phyloP scores from a whole-genome alignment of 2,329 filamentous ascomycete genomes.

The Trichothecium sympodiale region DNA sequence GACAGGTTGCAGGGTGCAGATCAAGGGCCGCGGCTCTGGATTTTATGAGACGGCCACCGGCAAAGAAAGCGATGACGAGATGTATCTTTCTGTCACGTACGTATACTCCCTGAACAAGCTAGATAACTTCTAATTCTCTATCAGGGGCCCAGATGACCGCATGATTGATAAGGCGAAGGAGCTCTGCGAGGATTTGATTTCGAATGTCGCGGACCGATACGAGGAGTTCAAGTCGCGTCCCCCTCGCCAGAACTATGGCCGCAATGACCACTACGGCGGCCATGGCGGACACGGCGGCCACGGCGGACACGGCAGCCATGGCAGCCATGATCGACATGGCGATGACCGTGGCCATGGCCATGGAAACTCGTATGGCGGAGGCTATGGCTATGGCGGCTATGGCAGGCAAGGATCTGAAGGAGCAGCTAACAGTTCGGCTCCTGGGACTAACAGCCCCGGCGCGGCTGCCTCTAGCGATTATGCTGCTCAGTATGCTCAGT shows the following conservation, averaged over 20 bases:
- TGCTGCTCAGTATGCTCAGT: constrained; percentile 72
- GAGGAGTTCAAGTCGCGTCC: constrained; percentile 81
- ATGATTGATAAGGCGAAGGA: constrained; percentile 83
- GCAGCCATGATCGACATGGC: constrained; percentile 18
- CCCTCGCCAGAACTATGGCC: constrained; percentile 48
- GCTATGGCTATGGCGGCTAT: constrained; percentile 15
- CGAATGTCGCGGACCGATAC: constrained; percentile 80
- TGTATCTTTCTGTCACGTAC: constrained; percentile 94
- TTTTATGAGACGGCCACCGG: constrained; percentile 87
- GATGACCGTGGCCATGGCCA: constrained; percentile 15
- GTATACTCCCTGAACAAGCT: constrained; percentile 20
- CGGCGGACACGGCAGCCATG: constrained; percentile 22
- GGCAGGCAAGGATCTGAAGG: constrained; percentile 3
- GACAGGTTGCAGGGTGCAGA: constrained; percentile 91
- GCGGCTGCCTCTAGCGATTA: constrained; percentile 43
- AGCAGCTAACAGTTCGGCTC: constrained; percentile 25
- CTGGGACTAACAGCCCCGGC: constrained; percentile 15
- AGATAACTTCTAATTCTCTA: not conserved
- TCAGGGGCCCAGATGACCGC: constrained; percentile 71
- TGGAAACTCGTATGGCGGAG: constrained; percentile 16
- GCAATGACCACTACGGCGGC: constrained; percentile 22
- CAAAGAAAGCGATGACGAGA: constrained; percentile 83
- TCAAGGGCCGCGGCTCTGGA: constrained; percentile 91
- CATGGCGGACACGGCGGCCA: constrained; percentile 31
- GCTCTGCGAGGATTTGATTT: constrained; percentile 78